These are phyloP conservation scores for Rhinocladiella similis DNA, from an alignment of 2,329 filamentous ascomycete species.

Conservation along the genomic window DNA sequence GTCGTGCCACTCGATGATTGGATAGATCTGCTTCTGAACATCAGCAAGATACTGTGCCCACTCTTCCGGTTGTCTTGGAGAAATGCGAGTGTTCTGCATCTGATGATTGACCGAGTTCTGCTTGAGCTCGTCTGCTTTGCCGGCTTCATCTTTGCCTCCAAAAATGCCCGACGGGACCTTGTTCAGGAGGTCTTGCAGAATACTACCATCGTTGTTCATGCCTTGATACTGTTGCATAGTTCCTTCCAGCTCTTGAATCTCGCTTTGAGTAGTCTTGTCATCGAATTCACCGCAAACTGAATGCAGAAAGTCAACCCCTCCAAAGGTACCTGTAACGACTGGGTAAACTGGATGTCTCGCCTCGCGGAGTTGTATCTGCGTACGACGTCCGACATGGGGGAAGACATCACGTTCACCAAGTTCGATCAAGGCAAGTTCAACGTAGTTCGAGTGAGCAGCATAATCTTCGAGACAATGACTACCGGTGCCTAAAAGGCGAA, in stretches of 20 bases:
- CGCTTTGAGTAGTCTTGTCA: slow-evolving; percentile 88
- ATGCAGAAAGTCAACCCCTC: slow-evolving; percentile 90
- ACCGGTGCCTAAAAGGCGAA: slow-evolving; percentile 82
- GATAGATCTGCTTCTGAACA: slow-evolving; percentile 78
- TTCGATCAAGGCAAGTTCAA: slow-evolving; percentile 83
- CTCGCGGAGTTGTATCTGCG: slow-evolving; percentile 69
- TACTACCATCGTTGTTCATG: slow-evolving; percentile 58
- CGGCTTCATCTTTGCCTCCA: slow-evolving; percentile 70
- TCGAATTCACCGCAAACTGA: slow-evolving; percentile 77
- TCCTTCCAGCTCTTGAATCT: slow-evolving; percentile 85
- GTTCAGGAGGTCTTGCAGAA: slow-evolving; percentile 76
- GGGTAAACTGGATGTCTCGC: slow-evolving; percentile 71
- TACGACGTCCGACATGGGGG: slow-evolving; percentile 78
- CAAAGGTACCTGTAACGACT: slow-evolving; percentile 86
- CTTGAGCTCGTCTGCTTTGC: slow-evolving; percentile 78
- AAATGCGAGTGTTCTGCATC: slow-evolving; percentile 71
- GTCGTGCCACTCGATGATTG: slow-evolving; percentile 88
- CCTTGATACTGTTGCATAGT: slow-evolving; percentile 66
- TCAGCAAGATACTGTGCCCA: slow-evolving; percentile 76
- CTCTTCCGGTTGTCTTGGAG: slow-evolving; percentile 77
- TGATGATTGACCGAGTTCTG: slow-evolving; percentile 72
- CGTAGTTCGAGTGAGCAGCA: slow-evolving; percentile 91
- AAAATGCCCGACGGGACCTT: slow-evolving; percentile 81
- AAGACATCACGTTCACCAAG: slow-evolving; percentile 79
- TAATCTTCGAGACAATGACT: slow-evolving; percentile 92